Percentiles rank a stretch among this genome's conserved stretches.
Conservation (phyloP, 148 eudicot species). For the Fagopyrum tataricum region DNA sequence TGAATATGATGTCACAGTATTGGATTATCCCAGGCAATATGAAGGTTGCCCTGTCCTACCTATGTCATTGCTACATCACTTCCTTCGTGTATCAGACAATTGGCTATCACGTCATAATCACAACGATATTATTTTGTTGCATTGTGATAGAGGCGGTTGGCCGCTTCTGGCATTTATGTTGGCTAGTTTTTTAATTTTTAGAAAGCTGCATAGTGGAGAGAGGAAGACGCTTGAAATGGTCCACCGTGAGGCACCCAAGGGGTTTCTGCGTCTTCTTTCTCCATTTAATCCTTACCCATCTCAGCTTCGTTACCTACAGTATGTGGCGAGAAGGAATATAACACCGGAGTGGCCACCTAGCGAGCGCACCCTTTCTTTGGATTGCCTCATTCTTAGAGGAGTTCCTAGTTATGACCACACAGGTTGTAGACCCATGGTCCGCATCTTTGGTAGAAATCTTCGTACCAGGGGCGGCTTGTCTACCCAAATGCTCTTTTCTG, state of each 20-base stretch:
- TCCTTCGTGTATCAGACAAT: slow-evolving; percentile 80
- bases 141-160: slow-evolving; percentile 99
- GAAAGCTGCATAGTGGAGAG: slow-evolving; percentile 76
- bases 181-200: slow-evolving; percentile 82
- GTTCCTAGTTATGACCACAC: slow-evolving; percentile 78
- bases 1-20: slow-evolving; percentile 82
- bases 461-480: slow-evolving; percentile 71
- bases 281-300: slow-evolving; percentile 95
- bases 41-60: slow-evolving; percentile 98
- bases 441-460: slow-evolving; percentile 91
- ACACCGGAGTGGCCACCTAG: slow-evolving; percentile 95
- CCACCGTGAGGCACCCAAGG: slow-evolving; percentile 95
- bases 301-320: slow-evolving; percentile 92
- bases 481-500: slow-evolving; percentile 87
- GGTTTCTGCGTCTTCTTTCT: slow-evolving; percentile 68
- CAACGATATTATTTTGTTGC: slow-evolving; percentile 86
- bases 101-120: slow-evolving; percentile 79
- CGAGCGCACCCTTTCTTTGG: slow-evolving; percentile 84
- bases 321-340: slow-evolving; percentile 83
- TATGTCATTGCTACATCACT: slow-evolving; percentile 82
- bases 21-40: slow-evolving; percentile 96
- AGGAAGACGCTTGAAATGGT: slow-evolving; percentile 84
- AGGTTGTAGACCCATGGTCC: slow-evolving; percentile 89
- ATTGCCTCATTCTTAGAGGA: slow-evolving; percentile 86
- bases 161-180: slow-evolving; percentile 76